Percentiles rank a stretch among this genome's conserved stretches.
phyloP scores from a whole-genome alignment of 495 filamentous ascomycete species.

The Evernia prunastri region DNA sequence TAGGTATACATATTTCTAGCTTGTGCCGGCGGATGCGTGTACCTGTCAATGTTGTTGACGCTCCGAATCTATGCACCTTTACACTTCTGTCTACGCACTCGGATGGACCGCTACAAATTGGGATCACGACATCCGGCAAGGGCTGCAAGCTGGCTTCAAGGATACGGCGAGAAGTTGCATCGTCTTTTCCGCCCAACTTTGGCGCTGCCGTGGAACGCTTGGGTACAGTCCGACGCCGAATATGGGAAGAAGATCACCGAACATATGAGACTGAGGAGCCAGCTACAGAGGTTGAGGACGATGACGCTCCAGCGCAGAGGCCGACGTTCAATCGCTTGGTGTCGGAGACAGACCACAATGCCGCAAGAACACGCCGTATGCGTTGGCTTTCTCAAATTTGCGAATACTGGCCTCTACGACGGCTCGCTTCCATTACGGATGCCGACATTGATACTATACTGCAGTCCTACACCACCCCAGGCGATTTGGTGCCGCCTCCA shows the following conservation, averaged over 20 bases:
- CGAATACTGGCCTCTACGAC: conserved; percentile 93
- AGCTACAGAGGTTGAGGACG: conserved; percentile 56
- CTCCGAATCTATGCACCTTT: conserved; percentile 83
- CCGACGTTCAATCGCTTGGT: conserved; percentile 80
- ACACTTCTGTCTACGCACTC: conserved; percentile 79
- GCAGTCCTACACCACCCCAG: conserved; percentile 47
- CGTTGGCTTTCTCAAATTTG: conserved; percentile 94
- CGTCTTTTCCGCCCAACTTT: conserved; percentile 70
- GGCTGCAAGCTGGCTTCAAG: conserved; percentile 91
- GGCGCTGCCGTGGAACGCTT: conserved; percentile 73
- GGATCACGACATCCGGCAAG: conserved; percentile 90
- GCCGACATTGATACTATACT: conserved; percentile 69
- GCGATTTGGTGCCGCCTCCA: conserved; percentile 24
- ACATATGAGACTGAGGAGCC: conserved; percentile 40
- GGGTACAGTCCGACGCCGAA: conserved; percentile 65
- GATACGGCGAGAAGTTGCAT: conserved; percentile 81
- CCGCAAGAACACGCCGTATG: conserved; percentile 72
- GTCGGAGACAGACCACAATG: conserved; percentile 62
- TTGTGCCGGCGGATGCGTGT: conserved; percentile 75
- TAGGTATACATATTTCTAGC: conserved; percentile 62
- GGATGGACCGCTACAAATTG: conserved; percentile 89
- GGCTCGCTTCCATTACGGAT: conserved; percentile 72
- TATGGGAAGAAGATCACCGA: conserved; percentile 73
- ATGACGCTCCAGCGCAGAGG: conserved; percentile 78
- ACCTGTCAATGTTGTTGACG: conserved; percentile 87